These are phyloP conservation scores for Garcia nutans DNA, from an alignment of 345 rosid genomes.

Conservation along the genomic window DNA sequence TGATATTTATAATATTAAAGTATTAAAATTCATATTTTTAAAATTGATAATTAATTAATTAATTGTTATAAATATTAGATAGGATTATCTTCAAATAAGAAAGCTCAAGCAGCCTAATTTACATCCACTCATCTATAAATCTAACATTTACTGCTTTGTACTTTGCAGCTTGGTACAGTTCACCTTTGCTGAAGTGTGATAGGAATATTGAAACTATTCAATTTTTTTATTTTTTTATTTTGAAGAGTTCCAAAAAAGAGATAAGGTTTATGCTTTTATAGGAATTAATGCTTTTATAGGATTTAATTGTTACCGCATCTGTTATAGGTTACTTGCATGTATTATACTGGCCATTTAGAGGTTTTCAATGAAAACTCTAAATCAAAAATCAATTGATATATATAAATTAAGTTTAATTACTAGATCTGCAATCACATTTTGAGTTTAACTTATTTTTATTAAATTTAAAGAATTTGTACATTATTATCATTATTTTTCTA, in stretches of 20 bases:
- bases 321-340: constrained; percentile 92
- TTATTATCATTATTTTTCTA: too few relatives aligned
- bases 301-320: constrained; percentile 16
- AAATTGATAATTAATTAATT: too few relatives aligned
- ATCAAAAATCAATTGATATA: too few relatives aligned
- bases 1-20: too few relatives aligned
- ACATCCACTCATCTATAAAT: background rate
- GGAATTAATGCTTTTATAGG: too few relatives aligned
- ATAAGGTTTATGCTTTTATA: constrained; percentile 62
- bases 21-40: too few relatives aligned
- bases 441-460: too few relatives aligned
- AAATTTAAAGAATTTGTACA: too few relatives aligned
- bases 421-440: too few relatives aligned
- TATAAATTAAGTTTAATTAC: too few relatives aligned
- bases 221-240: constrained; percentile 94
- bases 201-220: constrained; percentile 93
- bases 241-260: constrained; percentile 92
- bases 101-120: background rate
- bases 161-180: constrained; percentile 87
- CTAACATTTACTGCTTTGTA: constrained; percentile 10
- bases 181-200: constrained; percentile 97
- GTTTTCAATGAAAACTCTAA: constrained; percentile 85
- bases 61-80: too few relatives aligned
- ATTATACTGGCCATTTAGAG: constrained; percentile 95
- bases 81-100: background rate